phyloP scores from a whole-genome alignment of 139 green algal species.

The Dunaliella primolecta region DNA sequence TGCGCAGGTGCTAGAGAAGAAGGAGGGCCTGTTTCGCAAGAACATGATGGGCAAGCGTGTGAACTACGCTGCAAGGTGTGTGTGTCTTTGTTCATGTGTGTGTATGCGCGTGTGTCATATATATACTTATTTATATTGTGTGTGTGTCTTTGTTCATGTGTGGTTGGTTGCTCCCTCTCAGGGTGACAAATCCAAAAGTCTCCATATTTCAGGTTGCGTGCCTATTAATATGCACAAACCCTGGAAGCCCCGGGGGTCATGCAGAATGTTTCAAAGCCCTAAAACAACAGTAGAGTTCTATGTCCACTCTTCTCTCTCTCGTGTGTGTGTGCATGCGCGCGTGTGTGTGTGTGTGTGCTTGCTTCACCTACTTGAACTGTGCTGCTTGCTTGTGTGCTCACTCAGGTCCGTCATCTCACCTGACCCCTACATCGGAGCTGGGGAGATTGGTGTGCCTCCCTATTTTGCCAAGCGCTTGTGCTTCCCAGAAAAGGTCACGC shows the following conservation, averaged over 20 bases:
- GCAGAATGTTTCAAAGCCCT: too few species aligned
- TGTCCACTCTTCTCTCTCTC: too few species aligned
- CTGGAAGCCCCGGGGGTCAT: too few species aligned
- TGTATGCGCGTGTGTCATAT: background rate
- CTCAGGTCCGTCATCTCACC: slow-evolving; percentile 93
- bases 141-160: background rate
- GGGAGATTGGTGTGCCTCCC: slow-evolving; percentile 94
- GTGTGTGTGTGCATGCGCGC: too few species aligned
- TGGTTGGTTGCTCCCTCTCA: background rate
- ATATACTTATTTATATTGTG: background rate
- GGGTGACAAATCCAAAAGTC: too few species aligned
- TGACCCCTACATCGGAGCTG: slow-evolving; percentile 84
- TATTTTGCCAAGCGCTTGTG: slow-evolving; percentile 93
- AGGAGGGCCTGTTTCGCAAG: slow-evolving; percentile 98
- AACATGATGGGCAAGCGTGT: slow-evolving; percentile 99
- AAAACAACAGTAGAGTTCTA: too few species aligned
- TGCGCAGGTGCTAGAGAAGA: slow-evolving; percentile 92
- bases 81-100: background rate
- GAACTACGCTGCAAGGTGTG: slow-evolving; percentile 87
- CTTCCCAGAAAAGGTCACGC: slow-evolving; percentile 92
- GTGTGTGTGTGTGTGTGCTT: too few species aligned
- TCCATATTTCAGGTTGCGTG: too few species aligned
- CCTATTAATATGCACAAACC: too few species aligned
- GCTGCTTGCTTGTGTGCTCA: too few species aligned
- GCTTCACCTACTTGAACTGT: too few species aligned